Evolutionary conservation across 2,329 filamentous ascomycete species (phyloP).

Genomic region (Alternaria solani): DNA sequence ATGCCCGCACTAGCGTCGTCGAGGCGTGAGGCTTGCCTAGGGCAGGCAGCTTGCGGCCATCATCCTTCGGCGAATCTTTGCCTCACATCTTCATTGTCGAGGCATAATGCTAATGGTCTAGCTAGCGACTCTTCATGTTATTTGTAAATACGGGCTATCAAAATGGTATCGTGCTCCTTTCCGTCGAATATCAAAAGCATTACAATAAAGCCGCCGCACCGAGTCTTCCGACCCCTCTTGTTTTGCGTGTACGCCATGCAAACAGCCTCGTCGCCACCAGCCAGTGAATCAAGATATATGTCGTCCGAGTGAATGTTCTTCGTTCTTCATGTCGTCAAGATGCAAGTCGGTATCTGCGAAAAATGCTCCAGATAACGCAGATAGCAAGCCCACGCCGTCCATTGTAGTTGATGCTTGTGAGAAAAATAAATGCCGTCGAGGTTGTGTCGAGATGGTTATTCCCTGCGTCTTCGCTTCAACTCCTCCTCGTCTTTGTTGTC

Average conservation of each 20-base stretch:
- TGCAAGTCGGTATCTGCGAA: constrained; percentile 44
- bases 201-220: constrained; percentile 30
- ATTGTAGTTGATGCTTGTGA: constrained; percentile 29
- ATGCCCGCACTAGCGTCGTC: constrained; percentile 13
- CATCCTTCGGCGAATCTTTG: constrained; percentile 27
- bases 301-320: constrained; percentile 26
- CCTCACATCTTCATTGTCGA: constrained; percentile 23
- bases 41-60: constrained; percentile 11
- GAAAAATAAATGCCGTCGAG: constrained; percentile 5
- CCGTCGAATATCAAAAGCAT: constrained; percentile 39
- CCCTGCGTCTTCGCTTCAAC: constrained; percentile 48
- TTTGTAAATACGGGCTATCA: constrained; percentile 40
- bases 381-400: constrained; percentile 40
- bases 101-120: neutral
- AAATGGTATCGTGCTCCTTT: constrained; percentile 49
- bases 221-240: constrained; percentile 6
- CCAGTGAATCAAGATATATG: constrained; percentile 23
- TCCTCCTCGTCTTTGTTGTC: constrained; percentile 52
- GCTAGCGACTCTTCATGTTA: constrained; percentile 12
- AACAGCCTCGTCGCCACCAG: constrained; percentile 15
- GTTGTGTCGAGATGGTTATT: constrained; percentile 29
- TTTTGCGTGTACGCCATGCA: constrained; percentile 12
- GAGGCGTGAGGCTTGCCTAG: constrained; percentile 18
- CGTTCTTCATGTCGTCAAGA: constrained; percentile 45
- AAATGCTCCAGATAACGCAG: constrained; percentile 44